Evolutionary conservation across 805 yeast genomes (phyloP), one percentile per base, ranked within the genome.

Genomic region (Kurtzmaniella fragi): DNA sequence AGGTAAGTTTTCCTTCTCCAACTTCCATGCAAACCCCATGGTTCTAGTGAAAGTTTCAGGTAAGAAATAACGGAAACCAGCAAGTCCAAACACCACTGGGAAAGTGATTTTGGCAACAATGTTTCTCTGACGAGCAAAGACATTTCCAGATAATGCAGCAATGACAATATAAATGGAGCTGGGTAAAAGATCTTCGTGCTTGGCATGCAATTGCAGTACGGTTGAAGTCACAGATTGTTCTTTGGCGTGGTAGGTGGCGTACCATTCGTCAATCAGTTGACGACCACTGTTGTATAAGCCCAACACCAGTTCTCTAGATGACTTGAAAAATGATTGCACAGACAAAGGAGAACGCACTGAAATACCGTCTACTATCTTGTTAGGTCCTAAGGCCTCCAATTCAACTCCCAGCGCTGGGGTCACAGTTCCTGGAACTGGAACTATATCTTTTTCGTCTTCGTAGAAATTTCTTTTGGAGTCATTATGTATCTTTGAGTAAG

Each of bases 31-130:
- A 50, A 80, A 77, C 5, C 63, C 58, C 11, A 73, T 61, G 7
- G 86, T 77, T 57, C 83, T 85, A 31, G 53, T 51, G 50, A 76
- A 85, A 0, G 96, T 88, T 37, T 71, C 61, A 13, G 96, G 96
- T 50, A 86, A 70, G 49, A 84, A 80, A 56, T 75, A 71, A 43
- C 68, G 75, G 63, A 88, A 85, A 0, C 91, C 78, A 5, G 65
- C 73, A 23, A 74, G 44, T 11, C 90, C 93, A 38, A 82, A 70
- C 0, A 67, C 61, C 2, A 80, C 40, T 1, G 95, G 95, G 12
- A 75, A 62, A 1, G 73, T 44, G 3, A 71, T 66, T 50, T 80
- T 77, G 10, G 83, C 53, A 2, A 80, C 38, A 16, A 80, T 47
- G 41, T 78, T 78, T 42, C 84, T 71, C 50, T 81, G 78, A 52